Percentiles rank a stretch among this genome's conserved stretches.
phyloP scores from a whole-genome alignment of 495 filamentous ascomycete species.

The Annulohypoxylon maeteangense region DNA sequence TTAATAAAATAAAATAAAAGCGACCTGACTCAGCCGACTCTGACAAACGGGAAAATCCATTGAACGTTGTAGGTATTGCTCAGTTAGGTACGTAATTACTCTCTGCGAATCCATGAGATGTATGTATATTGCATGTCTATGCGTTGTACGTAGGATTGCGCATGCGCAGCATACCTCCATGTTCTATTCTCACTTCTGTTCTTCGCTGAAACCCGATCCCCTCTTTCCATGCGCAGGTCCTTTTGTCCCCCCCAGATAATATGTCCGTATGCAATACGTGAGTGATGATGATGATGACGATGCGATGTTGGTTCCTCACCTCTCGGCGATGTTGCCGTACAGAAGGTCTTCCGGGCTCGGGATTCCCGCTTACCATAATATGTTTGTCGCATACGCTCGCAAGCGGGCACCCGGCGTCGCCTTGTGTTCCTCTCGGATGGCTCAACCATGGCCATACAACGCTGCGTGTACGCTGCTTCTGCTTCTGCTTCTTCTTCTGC shows the following conservation, averaged over 20 bases:
- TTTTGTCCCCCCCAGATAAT: conserved; percentile 21
- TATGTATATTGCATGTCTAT: conserved; percentile 17
- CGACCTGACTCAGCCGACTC: conserved; percentile 27
- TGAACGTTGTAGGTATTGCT: neutral
- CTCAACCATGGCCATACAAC: conserved; percentile 9
- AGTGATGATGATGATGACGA: neutral
- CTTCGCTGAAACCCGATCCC: conserved; percentile 20
- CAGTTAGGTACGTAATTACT: neutral
- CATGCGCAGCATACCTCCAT: conserved; percentile 13
- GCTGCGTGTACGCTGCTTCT: neutral
- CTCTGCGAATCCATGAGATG: conserved; percentile 1
- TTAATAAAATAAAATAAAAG: conserved; percentile 3
- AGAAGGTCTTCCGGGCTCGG: conserved; percentile 42
- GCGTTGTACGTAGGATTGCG: conserved; percentile 30
- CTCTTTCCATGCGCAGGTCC: conserved; percentile 19
- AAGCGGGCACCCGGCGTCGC: conserved; percentile 37
- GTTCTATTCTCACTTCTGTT: neutral
- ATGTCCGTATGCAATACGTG: conserved; percentile 27
- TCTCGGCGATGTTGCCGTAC: conserved; percentile 38
- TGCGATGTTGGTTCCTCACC: conserved; percentile 27
- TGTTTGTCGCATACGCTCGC: conserved; percentile 34
- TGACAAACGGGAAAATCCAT: neutral
- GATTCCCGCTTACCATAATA: conserved; percentile 31
- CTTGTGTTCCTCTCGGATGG: conserved; percentile 35
- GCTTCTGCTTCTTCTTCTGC: neutral